Base-by-base conservation (phyloP, 179 eudicot species). In the Beta corolliflora region DNA sequence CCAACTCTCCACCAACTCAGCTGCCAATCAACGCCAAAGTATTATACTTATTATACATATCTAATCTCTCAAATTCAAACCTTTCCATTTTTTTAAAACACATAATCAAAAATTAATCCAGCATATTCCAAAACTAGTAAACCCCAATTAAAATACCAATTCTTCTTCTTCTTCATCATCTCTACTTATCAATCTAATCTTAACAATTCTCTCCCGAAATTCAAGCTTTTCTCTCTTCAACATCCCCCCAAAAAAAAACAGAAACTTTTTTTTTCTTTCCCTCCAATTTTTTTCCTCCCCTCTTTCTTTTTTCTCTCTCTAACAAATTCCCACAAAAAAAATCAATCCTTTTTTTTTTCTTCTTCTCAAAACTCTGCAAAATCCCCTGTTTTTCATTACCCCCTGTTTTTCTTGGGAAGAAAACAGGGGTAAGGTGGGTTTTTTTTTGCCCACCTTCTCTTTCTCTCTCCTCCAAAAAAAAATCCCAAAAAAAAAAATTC, bases 361-460 rank as follows among this genome's bases (percentile, higher is more conserved):
- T 36, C 41, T 36, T 36, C 3, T 36, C 41, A 36, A 36, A 36
- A 36, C 41, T 36, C 4, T 59, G 19, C 11, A 81, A 48, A 74
- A 70, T 58, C 78, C 66, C 78, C 65, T 61, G 82, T 58, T 81
- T 78, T 77, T 78, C 36, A n/a, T 50, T 11, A 36, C 10, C 41
- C 41, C 41, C 41, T 36, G 41, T 36, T 36, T 36, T 36, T 36
- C 41, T 36, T 36, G 41, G 41, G 41, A 71, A 52, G 18, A 58
- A 59, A 64, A 73, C 82, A 77, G 85, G 86, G 79, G 56, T 81
- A 60, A 82, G 86, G 83, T 61, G 15, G 88, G 86, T n/a, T 81
- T 81, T 13, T 75, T n/a, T 77, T 84, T 58, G 81, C 88, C 86
- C 88, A 75, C 83, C 84, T 80, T 75, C 77, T n/a, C 52, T 67